A percentile compares a stretch with the other conserved stretches of the same genome.
phyloP scores from a whole-genome alignment of 257 asterid genomes.

The Voacanga thouarsii region DNA sequence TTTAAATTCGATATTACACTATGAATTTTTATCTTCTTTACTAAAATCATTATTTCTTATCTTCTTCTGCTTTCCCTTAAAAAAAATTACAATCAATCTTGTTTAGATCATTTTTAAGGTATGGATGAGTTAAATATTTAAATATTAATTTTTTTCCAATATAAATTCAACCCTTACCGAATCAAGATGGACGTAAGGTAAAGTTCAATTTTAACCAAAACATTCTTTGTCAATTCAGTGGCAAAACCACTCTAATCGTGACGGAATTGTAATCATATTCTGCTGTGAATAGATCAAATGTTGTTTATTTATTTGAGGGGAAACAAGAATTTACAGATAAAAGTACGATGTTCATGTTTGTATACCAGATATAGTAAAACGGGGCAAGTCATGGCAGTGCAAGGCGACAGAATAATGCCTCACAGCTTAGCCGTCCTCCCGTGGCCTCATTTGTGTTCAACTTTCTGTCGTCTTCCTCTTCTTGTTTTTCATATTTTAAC shows the following conservation, averaged over 20 bases:
- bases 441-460: neutral
- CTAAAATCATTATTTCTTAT: no score
- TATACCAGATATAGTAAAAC: neutral
- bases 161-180: no score
- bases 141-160: no score
- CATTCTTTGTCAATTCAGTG: neutral
- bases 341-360: neutral
- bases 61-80: no score
- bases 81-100: no score
- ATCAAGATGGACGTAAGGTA: no score
- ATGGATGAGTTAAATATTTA: no score
- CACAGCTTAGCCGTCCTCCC: neutral
- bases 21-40: no score
- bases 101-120: no score
- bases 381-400: neutral
- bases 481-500: neutral
- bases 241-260: neutral
- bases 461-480: neutral
- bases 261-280: neutral
- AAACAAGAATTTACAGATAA: neutral
- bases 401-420: neutral
- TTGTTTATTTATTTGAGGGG: neutral
- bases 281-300: neutral
- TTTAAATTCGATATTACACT: no score
- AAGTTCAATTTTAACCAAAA: no score